Percentiles rank a stretch among this genome's conserved stretches.
These are phyloP conservation scores for Calonectria naviculata DNA, from an alignment of 2,329 filamentous ascomycete species.

Conservation along the genomic window DNA sequence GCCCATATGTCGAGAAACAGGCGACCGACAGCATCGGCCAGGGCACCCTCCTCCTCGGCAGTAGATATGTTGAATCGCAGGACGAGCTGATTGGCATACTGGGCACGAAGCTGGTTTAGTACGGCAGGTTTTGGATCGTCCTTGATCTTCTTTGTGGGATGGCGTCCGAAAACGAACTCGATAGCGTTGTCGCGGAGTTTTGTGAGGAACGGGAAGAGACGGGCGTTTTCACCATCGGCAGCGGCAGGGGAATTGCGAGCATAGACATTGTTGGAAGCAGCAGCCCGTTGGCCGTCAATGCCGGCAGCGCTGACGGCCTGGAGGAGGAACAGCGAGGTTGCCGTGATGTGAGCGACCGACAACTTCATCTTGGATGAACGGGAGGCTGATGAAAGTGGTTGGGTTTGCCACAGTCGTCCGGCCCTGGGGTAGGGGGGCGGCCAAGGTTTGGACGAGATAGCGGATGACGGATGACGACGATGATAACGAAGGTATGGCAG, in stretches of 20 bases:
- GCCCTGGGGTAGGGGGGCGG: background rate
- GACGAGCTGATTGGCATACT: conserved; percentile 86
- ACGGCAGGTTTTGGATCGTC: conserved; percentile 35
- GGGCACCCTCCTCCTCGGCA: conserved; percentile 73
- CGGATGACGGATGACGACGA: background rate
- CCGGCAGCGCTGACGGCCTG: conserved; percentile 43
- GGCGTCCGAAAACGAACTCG: conserved; percentile 61
- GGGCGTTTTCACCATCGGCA: conserved; percentile 28
- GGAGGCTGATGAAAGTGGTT: background rate
- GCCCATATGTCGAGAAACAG: conserved; percentile 94
- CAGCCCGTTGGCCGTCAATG: conserved; percentile 39
- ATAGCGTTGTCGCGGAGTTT: conserved; percentile 62
- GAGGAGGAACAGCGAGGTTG: conserved; percentile 38
- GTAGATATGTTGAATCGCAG: conserved; percentile 85
- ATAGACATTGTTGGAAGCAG: conserved; percentile 25
- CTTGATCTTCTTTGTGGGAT: conserved; percentile 50
- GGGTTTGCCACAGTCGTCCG: background rate
- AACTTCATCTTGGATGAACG: conserved; percentile 35
- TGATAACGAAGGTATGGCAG: background rate
- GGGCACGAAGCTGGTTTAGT: conserved; percentile 49
- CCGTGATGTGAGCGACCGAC: conserved; percentile 28
- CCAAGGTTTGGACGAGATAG: background rate
- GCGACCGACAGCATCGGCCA: conserved; percentile 78
- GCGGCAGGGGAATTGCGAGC: conserved; percentile 27
- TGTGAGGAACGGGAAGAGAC: conserved; percentile 59